Evolutionary conservation across 257 asterid species (phyloP).

Genomic region (Paraleonurus japonicus): DNA sequence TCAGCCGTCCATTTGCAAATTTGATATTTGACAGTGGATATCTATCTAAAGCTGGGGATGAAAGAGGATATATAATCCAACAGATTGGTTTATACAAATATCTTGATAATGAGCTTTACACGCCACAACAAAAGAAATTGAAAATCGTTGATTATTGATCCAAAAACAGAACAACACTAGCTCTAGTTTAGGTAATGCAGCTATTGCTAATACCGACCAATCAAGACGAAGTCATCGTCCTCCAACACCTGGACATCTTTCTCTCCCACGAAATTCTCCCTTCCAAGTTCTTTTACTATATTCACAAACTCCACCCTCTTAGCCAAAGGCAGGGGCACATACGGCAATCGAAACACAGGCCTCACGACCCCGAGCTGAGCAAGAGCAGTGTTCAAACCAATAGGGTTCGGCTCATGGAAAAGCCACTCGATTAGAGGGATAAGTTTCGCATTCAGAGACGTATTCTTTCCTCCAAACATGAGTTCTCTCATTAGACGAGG

Average conservation of each 20-base stretch:
- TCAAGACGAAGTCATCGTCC: conserved; percentile 70
- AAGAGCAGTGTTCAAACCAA: conserved; percentile 80
- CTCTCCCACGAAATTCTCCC: conserved; percentile 79
- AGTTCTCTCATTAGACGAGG: conserved; percentile 81
- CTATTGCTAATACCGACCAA: conserved; percentile 84
- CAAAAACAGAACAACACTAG: conserved; percentile 10
- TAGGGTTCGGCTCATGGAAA: conserved; percentile 82
- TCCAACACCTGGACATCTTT: conserved; percentile 66
- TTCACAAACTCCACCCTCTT: conserved; percentile 81
- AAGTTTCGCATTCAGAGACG: conserved; percentile 50
- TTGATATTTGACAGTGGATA: not conserved
- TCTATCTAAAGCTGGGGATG: not conserved
- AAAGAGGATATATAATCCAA: not conserved
- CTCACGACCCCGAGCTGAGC: conserved; percentile 93
- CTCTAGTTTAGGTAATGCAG: not conserved
- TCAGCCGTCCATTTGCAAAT: not conserved
- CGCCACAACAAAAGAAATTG: conserved; percentile 10
- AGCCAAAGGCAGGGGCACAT: conserved; percentile 67
- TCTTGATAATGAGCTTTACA: conserved; percentile 16
- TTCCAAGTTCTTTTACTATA: conserved; percentile 68
- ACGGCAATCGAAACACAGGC: conserved; percentile 88
- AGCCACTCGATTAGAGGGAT: conserved; percentile 75
- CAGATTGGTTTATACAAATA: not conserved
- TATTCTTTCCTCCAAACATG: conserved; percentile 79
- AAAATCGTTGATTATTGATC: conserved; percentile 11